Base-by-base conservation (phyloP, 352 stramenopile species). In the Phytophthora parvispora region DNA sequence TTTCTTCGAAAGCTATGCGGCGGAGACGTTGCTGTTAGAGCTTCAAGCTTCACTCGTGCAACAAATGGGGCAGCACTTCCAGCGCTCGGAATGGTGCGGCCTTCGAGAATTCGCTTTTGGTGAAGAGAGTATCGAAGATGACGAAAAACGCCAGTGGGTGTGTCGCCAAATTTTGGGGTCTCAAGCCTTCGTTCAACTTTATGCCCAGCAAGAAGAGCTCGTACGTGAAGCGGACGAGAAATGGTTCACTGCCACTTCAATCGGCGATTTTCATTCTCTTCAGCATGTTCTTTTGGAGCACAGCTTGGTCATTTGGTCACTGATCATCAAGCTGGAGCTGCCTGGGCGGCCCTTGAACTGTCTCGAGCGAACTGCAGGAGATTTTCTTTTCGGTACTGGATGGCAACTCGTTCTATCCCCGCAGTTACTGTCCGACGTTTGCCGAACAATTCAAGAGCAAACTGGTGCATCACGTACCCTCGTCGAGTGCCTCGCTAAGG, bases 1-100 rank as follows among this genome's bases (percentile, higher is more conserved):
- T 55, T 90, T 91, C 55, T 83, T 77, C 42, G 82, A 91, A 45
- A 90, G 83, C 40, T 90, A 86, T 31, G 72, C 73, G 4, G 49
- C 61, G 3, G 81, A 92, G 48, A 87, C 74, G 0, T 28, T 89
- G 6, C 60, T 83, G 12, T 55, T 90, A 22, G 77, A 89, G 29
- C 70, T 92, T 13, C 80, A 90, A 48, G 43, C 52, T 29, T 74
- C 69, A 9, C 55, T 90, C 7, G 48, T 80, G 29, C 56, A 74
- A 24, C 65, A 78, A 18, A 69, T 84, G 18, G 40, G 58, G 6
- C 59, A 79, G 6, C 56, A 87, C 43, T 78, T 83, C 10, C 43
- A 74, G 15, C 55, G 42, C 1, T 29, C 70, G 22, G 57, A 73
- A 18, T 72, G 60, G 59, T 54, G 63, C 32, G 4, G 29, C 9